A percentile compares a stretch with the other conserved stretches of the same genome.
These are phyloP conservation scores for Aquilaria sinensis DNA, from an alignment of 345 rosid species.

Conservation along the genomic window DNA sequence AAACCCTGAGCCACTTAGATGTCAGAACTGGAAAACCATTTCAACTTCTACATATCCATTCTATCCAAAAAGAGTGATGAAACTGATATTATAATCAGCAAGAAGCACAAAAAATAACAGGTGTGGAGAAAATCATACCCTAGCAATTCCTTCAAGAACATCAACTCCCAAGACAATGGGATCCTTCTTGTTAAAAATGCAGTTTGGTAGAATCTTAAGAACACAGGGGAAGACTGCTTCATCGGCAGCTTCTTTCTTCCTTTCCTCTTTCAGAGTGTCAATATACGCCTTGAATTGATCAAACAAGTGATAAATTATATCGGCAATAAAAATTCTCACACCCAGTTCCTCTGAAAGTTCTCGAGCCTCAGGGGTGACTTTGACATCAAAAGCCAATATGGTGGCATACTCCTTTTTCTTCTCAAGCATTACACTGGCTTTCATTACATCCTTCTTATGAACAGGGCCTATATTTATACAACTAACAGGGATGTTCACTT, in stretches of 20 bases:
- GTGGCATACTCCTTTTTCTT: constrained; percentile 90
- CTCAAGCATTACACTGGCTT: constrained; percentile 92
- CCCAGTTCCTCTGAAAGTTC: constrained; percentile 86
- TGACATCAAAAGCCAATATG: constrained; percentile 93
- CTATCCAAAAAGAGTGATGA: too few relatives aligned
- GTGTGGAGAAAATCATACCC: constrained; percentile 32
- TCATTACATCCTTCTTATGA: constrained; percentile 91
- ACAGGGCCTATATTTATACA: constrained; percentile 90
- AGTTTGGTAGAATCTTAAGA: constrained; percentile 67
- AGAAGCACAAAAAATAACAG: neutral
- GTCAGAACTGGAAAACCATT: too few relatives aligned
- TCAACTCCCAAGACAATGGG: constrained; percentile 92
- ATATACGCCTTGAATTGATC: constrained; percentile 89
- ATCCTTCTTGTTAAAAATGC: constrained; percentile 80
- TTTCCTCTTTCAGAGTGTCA: constrained; percentile 79
- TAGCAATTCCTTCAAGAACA: constrained; percentile 65
- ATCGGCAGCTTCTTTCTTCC: constrained; percentile 84
- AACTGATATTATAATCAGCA: too few relatives aligned
- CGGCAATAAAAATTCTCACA: constrained; percentile 91
- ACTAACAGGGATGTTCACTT: constrained; percentile 85
- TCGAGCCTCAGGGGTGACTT: constrained; percentile 86
- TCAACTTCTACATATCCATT: too few relatives aligned
- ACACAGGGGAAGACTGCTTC: constrained; percentile 96
- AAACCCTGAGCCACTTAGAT: too few relatives aligned
- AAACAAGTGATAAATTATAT: constrained; percentile 88